These are phyloP conservation scores for Blastobotrys serpentis DNA, from an alignment of 1,139 yeast genomes.

Conservation along the genomic window DNA sequence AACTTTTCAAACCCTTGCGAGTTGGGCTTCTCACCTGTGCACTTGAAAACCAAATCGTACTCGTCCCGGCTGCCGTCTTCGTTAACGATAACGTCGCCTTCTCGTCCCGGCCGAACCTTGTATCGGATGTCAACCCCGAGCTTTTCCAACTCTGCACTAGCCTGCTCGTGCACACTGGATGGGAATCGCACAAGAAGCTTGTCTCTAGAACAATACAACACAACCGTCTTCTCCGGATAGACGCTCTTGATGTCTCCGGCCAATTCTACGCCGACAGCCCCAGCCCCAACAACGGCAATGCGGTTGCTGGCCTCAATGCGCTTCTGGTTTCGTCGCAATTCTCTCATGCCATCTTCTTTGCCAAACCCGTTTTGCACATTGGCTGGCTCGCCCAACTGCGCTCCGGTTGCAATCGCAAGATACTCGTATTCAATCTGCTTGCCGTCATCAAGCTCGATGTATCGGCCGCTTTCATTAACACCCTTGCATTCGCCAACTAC, in stretches of 20 bases:
- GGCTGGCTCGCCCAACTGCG: slow-evolving; percentile 5
- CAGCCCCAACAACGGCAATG: slow-evolving; percentile 30
- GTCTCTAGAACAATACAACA: slow-evolving; percentile 21
- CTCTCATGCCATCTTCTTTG: slow-evolving; percentile 1
- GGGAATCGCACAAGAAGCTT: slow-evolving; percentile 22
- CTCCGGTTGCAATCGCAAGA: slow-evolving; percentile 4
- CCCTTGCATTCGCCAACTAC: not conserved
- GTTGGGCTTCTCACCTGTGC: slow-evolving; percentile 23
- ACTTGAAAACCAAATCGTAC: slow-evolving; percentile 23
- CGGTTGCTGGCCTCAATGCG: slow-evolving; percentile 19
- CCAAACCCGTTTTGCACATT: slow-evolving; percentile 1
- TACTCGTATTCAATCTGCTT: slow-evolving; percentile 1
- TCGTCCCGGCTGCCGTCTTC: slow-evolving; percentile 16
- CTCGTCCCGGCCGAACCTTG: slow-evolving; percentile 17
- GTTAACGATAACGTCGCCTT: slow-evolving; percentile 6
- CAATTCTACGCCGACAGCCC: slow-evolving; percentile 32
- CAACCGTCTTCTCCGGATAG: slow-evolving; percentile 25
- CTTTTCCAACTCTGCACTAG: slow-evolving; percentile 18
- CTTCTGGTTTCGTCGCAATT: slow-evolving; percentile 14
- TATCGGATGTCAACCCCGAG: slow-evolving; percentile 22
- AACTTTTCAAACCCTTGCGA: slow-evolving; percentile 15
- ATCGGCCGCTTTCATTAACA: not conserved
- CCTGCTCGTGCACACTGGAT: slow-evolving; percentile 18
- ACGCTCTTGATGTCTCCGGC: slow-evolving; percentile 30
- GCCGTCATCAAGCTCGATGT: not conserved